Base-by-base conservation (phyloP, 495 filamentous ascomycete genomes). In the Thermochaetoides thermophila region DNA sequence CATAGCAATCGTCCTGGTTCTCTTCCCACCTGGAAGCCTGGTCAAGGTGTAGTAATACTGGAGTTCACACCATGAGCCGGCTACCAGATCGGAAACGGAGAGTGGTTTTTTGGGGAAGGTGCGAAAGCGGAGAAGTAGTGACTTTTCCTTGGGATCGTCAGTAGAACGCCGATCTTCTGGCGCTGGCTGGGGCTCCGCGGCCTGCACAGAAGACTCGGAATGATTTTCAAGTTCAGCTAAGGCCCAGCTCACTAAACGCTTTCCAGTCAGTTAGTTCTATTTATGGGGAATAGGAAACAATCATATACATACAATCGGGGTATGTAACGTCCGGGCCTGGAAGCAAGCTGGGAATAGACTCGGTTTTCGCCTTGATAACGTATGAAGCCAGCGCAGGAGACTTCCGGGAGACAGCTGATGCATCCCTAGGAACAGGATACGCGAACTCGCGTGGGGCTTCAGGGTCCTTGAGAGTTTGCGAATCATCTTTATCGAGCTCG, bases 51-150 rank as follows among this genome's bases (percentile, higher is more conserved):
- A 96, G 66, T 73, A 81, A 44, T 93, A 87, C 51, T 97, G 89
- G 27, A 95, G 56, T 53, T 97, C 91, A 52, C 89, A 97, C 89
- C 89, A 97, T 7, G 85, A 73, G 2, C 84, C 84, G 10, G 79
- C 78, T 2, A 87, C 69, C 26, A 97, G 50, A 53, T 97, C 89
- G 2, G 84, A 81, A 4, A 97, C 89, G 1, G 81, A 84, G n/a
- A 97, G 70, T 0, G 80, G 69, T 44, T 81, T 86, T 43, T 69
- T 77, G 0, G 81, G 81, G 14, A 69, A 66, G 2, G 69, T 73
- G 15, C 89, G 76, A 49, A 92, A 96, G 20, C 84, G 77, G 35
- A 84, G 45, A 8, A 72, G 35, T 5, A 66, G 68, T 5, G 68
- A 55, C 11, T 49, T 54, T 1, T 35, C 48, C n/a, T n/a, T n/a